A percentile compares a stretch with the other conserved stretches of the same genome.
These are phyloP conservation scores for Quercus parvula DNA, from an alignment of 306 rosid genomes.

Conservation along the genomic window DNA sequence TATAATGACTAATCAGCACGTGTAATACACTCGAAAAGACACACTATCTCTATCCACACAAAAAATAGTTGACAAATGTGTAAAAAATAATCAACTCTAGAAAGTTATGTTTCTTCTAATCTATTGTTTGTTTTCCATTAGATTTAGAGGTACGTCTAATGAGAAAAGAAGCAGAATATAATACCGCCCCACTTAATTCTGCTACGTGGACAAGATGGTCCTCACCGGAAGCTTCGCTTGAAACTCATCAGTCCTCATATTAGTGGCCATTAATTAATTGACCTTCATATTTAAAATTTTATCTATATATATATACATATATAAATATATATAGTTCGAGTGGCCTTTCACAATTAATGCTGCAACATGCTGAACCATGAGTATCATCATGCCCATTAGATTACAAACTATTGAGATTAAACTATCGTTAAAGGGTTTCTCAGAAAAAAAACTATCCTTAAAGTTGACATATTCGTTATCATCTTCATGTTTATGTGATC, in stretches of 20 bases:
- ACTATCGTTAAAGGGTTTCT: neutral
- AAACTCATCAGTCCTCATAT: neutral
- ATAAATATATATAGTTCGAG: neutral
- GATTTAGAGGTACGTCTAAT: too few relatives aligned
- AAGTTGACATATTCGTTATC: neutral
- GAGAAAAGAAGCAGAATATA: neutral
- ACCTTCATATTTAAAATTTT: neutral
- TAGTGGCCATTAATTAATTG: conserved; percentile 46
- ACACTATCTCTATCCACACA: neutral
- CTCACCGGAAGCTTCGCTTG: neutral
- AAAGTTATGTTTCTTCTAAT: neutral
- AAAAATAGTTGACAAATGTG: conserved; percentile 8
- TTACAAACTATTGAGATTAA: neutral
- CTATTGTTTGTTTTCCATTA: too few relatives aligned
- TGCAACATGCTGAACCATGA: neutral
- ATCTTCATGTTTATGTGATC: neutral
- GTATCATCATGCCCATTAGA: neutral
- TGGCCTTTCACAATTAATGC: neutral
- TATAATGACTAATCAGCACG: conserved; percentile 11
- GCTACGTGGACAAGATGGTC: conserved; percentile 27
- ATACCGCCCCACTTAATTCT: conserved; percentile 47
- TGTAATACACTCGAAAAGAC: conserved; percentile 11
- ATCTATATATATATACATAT: too few relatives aligned
- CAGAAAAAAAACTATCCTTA: neutral
- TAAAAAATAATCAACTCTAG: conserved; percentile 10